Evolutionary conservation across 1,139 yeast species (phyloP).

Genomic region (Blastobotrys elegans): DNA sequence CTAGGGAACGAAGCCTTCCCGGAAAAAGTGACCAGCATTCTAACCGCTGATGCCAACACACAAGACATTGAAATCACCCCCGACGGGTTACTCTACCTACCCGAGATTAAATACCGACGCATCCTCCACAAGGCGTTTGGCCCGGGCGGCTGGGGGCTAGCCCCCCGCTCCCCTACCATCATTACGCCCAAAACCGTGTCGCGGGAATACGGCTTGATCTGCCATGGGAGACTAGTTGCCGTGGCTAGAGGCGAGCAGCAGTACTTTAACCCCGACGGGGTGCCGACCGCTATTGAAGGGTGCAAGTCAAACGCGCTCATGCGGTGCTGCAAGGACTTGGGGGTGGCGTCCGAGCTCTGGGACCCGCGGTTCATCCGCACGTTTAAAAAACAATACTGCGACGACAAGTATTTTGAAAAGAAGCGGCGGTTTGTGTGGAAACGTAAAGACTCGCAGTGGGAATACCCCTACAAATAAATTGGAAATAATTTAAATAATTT

Average conservation of each 20-base stretch:
- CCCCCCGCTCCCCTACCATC: constrained; percentile 82
- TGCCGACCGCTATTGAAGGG: constrained; percentile 96
- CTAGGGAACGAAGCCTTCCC: constrained; percentile 74
- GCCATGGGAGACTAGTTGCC: constrained; percentile 83
- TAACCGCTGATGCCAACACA: constrained; percentile 55
- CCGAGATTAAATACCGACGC: constrained; percentile 91
- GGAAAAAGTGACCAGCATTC: constrained; percentile 50
- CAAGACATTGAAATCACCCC: constrained; percentile 91
- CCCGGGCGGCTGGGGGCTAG: constrained; percentile 99
- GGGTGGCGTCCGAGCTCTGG: constrained; percentile 96
- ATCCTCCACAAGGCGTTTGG: constrained; percentile 88
- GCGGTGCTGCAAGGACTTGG: constrained; percentile 97
- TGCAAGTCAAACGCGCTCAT: constrained; percentile 94
- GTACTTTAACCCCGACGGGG: constrained; percentile 78
- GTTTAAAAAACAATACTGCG: constrained; percentile 73
- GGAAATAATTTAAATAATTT: no score
- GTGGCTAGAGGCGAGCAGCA: constrained; percentile 96
- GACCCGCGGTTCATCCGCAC: constrained; percentile 83
- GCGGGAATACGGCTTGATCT: constrained; percentile 82
- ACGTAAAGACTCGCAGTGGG: constrained; percentile 65
- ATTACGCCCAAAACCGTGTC: constrained; percentile 64
- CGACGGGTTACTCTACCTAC: constrained; percentile 84
- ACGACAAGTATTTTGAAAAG: constrained; percentile 83
- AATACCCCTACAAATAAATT: constrained; percentile 66
- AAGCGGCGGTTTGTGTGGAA: constrained; percentile 76